Evolutionary conservation across 1,139 yeast species (phyloP).

Genomic region (Candida buenavistaensis): DNA sequence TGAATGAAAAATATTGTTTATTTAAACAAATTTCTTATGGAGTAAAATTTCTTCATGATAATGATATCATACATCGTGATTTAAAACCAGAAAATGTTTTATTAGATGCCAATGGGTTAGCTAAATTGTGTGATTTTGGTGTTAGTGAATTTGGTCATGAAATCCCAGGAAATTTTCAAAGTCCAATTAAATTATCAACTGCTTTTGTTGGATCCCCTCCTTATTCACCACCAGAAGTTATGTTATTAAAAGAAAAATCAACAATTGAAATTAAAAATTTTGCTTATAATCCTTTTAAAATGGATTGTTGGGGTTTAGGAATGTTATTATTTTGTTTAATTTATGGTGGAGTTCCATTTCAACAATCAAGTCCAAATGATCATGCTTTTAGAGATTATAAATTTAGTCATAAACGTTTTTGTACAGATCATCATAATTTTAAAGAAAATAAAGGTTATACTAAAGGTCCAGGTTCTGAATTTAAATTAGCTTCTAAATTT

Average conservation of each 20-base stretch:
- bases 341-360: conserved; percentile 63
- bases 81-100: conserved; percentile 67
- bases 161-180: conserved; percentile 51
- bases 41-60: conserved; percentile 52
- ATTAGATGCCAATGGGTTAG: conserved; percentile 55
- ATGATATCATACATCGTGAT: conserved; percentile 63
- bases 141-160: conserved; percentile 65
- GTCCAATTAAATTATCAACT: conserved; percentile 45
- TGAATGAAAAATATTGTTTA: conserved; percentile 56
- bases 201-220: conserved; percentile 77
- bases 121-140: conserved; percentile 77
- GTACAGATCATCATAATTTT: conserved; percentile 53
- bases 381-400: conserved; percentile 58
- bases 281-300: conserved; percentile 64
- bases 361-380: conserved; percentile 51
- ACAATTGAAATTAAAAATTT: conserved; percentile 36
- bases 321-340: conserved; percentile 61
- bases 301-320: conserved; percentile 77
- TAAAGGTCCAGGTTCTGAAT: conserved; percentile 68
- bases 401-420: conserved; percentile 51
- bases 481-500: conserved; percentile 61
- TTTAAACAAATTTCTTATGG: conserved; percentile 62
- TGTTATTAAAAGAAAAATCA: conserved; percentile 48
- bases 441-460: conserved; percentile 40
- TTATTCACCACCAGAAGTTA: conserved; percentile 76